A percentile compares a stretch with the other conserved stretches of the same genome.
These are phyloP conservation scores for Mortierella sp. DNA, from an alignment of 371 early-diverging fungal genomes.

Conservation along the genomic window DNA sequence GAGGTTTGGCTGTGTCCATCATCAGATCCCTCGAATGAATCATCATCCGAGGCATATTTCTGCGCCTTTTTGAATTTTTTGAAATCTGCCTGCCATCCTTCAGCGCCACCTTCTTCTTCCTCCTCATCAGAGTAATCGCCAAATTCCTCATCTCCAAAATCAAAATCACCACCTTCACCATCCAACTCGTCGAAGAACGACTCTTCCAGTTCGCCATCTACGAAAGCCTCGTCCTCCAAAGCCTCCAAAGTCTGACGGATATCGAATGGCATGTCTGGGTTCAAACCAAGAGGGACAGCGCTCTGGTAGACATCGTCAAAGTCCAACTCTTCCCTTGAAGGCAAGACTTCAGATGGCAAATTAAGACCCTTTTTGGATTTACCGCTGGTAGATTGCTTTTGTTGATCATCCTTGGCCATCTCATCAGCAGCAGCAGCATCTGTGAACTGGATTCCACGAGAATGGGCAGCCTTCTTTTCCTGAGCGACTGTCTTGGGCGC, in stretches of 20 bases:
- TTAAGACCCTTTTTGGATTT: slow-evolving; percentile 54
- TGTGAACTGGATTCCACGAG: slow-evolving; percentile 49
- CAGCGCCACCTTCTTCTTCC: slow-evolving; percentile 57
- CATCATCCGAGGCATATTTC: slow-evolving; percentile 49
- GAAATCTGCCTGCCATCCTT: slow-evolving; percentile 77
- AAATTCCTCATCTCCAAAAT: slow-evolving; percentile 65
- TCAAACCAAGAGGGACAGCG: slow-evolving; percentile 69
- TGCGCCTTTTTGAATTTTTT: slow-evolving; percentile 68
- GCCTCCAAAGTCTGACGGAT: slow-evolving; percentile 92
- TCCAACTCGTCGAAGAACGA: slow-evolving; percentile 80
- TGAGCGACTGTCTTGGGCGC: slow-evolving; percentile 63
- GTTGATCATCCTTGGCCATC: slow-evolving; percentile 28
- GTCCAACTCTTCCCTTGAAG: slow-evolving; percentile 73
- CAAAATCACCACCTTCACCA: slow-evolving; percentile 60
- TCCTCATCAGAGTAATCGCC: slow-evolving; percentile 62
- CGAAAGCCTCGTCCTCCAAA: slow-evolving; percentile 89
- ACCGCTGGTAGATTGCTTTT: slow-evolving; percentile 38
- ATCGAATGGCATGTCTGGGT: slow-evolving; percentile 83
- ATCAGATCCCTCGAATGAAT: slow-evolving; percentile 57
- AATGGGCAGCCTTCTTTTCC: slow-evolving; percentile 58
- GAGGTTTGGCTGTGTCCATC: slow-evolving; percentile 45
- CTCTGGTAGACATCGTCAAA: slow-evolving; percentile 59
- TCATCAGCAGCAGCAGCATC: slow-evolving; percentile 42
- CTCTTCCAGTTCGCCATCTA: slow-evolving; percentile 82
- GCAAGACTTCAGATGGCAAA: slow-evolving; percentile 83